Evolutionary conservation across 176 grass and related monocot genomes (phyloP), one percentile per base, ranked within the genome.

Genomic region (Oryza glaberrima): DNA sequence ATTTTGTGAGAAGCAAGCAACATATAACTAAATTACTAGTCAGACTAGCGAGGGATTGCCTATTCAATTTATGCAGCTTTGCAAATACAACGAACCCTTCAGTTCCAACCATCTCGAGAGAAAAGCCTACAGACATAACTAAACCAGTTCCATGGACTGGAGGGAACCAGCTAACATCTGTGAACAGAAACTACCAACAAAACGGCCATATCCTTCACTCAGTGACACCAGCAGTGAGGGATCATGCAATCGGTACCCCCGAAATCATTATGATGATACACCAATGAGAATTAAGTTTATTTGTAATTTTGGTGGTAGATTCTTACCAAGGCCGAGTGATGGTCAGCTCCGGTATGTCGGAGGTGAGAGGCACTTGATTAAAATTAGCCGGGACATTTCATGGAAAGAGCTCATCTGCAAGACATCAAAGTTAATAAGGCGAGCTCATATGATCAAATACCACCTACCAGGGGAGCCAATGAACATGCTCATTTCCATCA

Each of bases 401-500:
- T 95, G 89, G 96, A 72, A 90, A 75, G 91, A 94, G 71, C 47
- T 98, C 32, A 66, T 81, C 81, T 52, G 75, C 19, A 94, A 81
- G 52, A 87, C 89, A 70, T 89, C 26, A 60, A 87, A 44, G 61
- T 47, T 92, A 36, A 89, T 77, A 54, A 90, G 75, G 67, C 74
- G 34, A 68, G 60, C 73, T 64, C 89, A 92, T 72, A 85, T 51
- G 1, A 81, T 98, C 70, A 98, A 98, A 82, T 98, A 95, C 89
- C 93, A 95, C 81, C 80, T 98, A 35, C 96, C 96, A 0, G 89
- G 93, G 56, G 93, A 95, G 58, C 85, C 87, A 76, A 28, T 87
- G 72, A 91, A 93, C 89, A 90, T 95, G 74, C 88, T 98, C 54
- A 91, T 95, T 17, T 92, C 94, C 72, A 92, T 98, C 67, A 82